Percentiles rank a stretch among this genome's conserved stretches.
Conservation (phyloP, 1,284 basidiomycete genomes). For the Blastosporella zonata region DNA sequence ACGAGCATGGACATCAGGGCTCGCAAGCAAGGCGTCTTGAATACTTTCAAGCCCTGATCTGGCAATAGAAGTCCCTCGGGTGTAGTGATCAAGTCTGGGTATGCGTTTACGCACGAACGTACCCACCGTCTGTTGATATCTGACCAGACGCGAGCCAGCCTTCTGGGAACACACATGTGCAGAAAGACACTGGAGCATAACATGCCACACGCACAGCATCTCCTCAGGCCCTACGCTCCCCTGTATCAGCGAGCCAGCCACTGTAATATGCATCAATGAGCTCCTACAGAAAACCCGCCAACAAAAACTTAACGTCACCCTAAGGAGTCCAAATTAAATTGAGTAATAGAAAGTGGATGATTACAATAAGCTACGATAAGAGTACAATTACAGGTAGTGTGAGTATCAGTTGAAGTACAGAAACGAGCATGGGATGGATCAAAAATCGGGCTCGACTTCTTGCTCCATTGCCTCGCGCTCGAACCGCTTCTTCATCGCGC, state of each 20-base stretch:
- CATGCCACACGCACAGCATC: slow-evolving; percentile 41
- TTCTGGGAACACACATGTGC: slow-evolving; percentile 55
- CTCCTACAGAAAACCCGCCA: not conserved
- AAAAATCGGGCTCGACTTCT: slow-evolving; percentile 5
- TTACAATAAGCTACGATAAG: too few species aligned
- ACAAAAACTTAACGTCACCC: too few species aligned
- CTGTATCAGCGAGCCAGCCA: slow-evolving; percentile 64
- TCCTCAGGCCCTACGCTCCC: slow-evolving; percentile 77
- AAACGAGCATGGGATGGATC: not conserved
- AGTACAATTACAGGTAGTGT: too few species aligned
- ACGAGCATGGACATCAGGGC: slow-evolving; percentile 1
- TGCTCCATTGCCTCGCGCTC: slow-evolving; percentile 14
- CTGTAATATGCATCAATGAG: slow-evolving; percentile 39
- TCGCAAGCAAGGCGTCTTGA: too few species aligned
- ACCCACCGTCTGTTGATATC: slow-evolving; percentile 52
- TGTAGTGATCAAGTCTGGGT: not conserved
- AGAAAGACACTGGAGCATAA: not conserved
- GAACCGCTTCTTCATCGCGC: slow-evolving; percentile 15
- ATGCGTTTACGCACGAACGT: not conserved
- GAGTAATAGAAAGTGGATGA: too few species aligned
- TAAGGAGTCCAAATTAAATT: too few species aligned
- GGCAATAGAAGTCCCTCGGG: too few species aligned
- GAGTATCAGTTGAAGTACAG: too few species aligned
- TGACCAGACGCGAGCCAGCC: slow-evolving; percentile 70
- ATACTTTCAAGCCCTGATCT: not conserved